Base-by-base conservation (phyloP, 2,329 filamentous ascomycete genomes). In the Aciculosporium take region DNA sequence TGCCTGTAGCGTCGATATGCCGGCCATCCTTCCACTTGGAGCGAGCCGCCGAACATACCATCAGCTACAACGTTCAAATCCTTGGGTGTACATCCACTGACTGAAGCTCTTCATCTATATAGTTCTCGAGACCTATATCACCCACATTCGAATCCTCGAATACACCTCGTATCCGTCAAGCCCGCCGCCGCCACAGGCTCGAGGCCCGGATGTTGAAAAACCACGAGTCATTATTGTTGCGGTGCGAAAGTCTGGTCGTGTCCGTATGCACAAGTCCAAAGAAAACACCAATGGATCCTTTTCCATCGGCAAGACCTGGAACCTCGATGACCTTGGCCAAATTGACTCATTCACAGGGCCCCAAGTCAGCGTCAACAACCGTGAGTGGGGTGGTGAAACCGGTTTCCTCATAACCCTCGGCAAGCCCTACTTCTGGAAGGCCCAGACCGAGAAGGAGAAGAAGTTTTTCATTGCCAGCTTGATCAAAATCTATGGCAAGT, bases 231-330 rank as follows among this genome's bases (percentile, higher is more conserved):
- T 98, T 56, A 87, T 98, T 49, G 81, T 98, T 49, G 83, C 89
- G 9, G 91, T 98, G 45, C 78, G 86, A 46, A 91, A 86, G 54
- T 94, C 89, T 2, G 91, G 89, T 42, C 75, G 87, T 45, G 89
- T 98, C 38, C 84, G 88, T 54, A 79, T 98, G 67, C 91, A 98
- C 69, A 98, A 98, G 63, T 89, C 87, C 44, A 81, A 94, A 53
- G 91, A 98, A 65, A 98, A 98, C 59, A 71, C 75, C 42, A 95
- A 94, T 59, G 87, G 87, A 42, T 79, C 84, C 20, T 98, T 95
- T 61, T 96, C 89, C 17, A 94, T 98, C 51, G 91, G 91, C 50
- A 98, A 98, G 66, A 94, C 91, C 3, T 98, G 91, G 91, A 84
- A 88, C 58, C 74, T 98, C 51, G 89, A 96, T 61, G 91, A 98